Evolutionary conservation across 805 yeast species (phyloP), one percentile per base, ranked within the genome.

Genomic region (Metschnikowia rubicola): DNA sequence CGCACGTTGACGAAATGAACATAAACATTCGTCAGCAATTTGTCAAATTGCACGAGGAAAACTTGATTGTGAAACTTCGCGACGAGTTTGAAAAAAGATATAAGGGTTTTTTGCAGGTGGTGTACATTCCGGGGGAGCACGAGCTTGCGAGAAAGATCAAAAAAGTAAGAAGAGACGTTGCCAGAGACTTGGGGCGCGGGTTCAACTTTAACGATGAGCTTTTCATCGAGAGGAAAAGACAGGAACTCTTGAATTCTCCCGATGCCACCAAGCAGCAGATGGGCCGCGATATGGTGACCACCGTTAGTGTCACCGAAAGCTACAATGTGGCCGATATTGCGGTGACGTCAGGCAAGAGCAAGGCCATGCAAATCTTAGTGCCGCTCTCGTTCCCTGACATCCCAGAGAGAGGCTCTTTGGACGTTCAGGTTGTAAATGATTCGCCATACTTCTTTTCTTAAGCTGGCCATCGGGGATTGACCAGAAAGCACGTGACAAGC

Each of bases 21-120:
- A 59, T 57, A 11, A 70, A 78, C 38, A 70, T 94, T 53, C 78
- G 99, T 61, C 83, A 86, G 33, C 83, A 87, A 48, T 92, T 92
- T 64, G 84, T 94, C 51, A 70, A 77, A 43, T 71, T 92, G 46
- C 97, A 92, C 63, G 78, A 78, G 50, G 83, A 78, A 30, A 84
- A 90, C 63, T 73, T 91, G 56, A 78, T 92, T 58, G 79, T 75
- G 30, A 79, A 80, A 57, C 74, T 94, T 51, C 81, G 81, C 49
- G 75, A 78, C 28, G 99, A 92, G 66, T 89, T 94, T 59, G 87
- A 83, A 60, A 77, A 77, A 55, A 80, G 99, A 54, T 92, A 92
- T 62, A 77, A 70, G 44, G 85, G 85, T 12, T 84, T 84, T 56
- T 73, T 88, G 43, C 83, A 84, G 57, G 74, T 81, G 10, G 73